Evolutionary conservation across 768 basidiomycete genomes (phyloP).

Genomic region (Leccinum incarnatum): DNA sequence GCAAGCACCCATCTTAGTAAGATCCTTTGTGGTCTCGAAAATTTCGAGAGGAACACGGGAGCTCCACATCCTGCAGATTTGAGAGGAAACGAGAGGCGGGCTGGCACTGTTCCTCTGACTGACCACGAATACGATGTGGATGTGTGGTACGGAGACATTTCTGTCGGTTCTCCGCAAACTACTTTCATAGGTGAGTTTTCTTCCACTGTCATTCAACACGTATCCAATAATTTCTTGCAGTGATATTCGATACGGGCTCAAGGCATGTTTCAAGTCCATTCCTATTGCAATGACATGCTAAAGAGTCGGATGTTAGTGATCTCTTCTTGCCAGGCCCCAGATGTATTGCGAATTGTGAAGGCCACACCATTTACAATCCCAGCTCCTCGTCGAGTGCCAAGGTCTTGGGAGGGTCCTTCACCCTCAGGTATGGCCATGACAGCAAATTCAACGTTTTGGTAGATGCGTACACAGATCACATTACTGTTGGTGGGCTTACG

Average conservation of each 20-base stretch:
- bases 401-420: background rate
- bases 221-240: background rate
- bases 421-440: background rate
- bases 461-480: slow-evolving; percentile 7
- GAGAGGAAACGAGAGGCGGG: background rate
- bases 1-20: background rate
- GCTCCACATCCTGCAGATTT: background rate
- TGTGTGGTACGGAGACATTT: slow-evolving; percentile 13
- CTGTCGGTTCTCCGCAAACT: slow-evolving; percentile 1
- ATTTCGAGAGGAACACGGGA: slow-evolving; percentile 5
- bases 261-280: slow-evolving; percentile 1
- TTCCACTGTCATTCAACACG: background rate
- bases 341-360: slow-evolving; percentile 27
- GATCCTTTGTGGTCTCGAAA: background rate
- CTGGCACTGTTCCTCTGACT: background rate
- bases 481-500: slow-evolving; percentile 7
- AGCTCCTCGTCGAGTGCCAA: slow-evolving; percentile 7
- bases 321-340: slow-evolving; percentile 25
- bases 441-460: background rate
- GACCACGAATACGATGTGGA: background rate
- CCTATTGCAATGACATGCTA: background rate
- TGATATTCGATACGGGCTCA: slow-evolving; percentile 2
- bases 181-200: background rate
- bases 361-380: slow-evolving; percentile 34
- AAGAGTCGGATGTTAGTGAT: slow-evolving; percentile 12